These are phyloP conservation scores for Ogataea paraovalis DNA, from an alignment of 805 yeast genomes.

Conservation along the genomic window DNA sequence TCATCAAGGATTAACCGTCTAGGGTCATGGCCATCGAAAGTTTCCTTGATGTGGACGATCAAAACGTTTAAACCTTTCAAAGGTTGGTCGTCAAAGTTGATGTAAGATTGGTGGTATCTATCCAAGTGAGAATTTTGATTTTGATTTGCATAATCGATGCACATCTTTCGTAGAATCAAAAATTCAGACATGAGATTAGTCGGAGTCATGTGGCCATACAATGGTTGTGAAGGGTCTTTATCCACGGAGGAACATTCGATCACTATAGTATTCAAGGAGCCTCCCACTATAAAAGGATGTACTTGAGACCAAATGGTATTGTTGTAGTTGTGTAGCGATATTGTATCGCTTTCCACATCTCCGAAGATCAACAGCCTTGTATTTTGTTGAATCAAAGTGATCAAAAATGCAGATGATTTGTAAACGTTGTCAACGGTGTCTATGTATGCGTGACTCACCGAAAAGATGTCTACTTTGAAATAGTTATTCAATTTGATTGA, in stretches of 20 bases:
- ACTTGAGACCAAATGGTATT: slow-evolving; percentile 53
- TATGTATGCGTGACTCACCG: slow-evolving; percentile 34
- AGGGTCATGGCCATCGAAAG: slow-evolving; percentile 45
- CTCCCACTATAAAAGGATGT: slow-evolving; percentile 40
- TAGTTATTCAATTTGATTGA: slow-evolving; percentile 29
- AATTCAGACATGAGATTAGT: slow-evolving; percentile 57
- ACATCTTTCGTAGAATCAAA: slow-evolving; percentile 20
- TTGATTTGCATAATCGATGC: slow-evolving; percentile 13
- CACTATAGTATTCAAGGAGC: slow-evolving; percentile 49
- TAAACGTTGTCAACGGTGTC: slow-evolving; percentile 20
- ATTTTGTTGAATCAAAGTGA: slow-evolving; percentile 31
- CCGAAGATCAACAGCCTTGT: slow-evolving; percentile 65
- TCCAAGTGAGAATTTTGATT: neutral
- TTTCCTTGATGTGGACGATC: slow-evolving; percentile 52
- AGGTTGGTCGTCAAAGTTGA: slow-evolving; percentile 26
- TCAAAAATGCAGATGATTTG: slow-evolving; percentile 58
- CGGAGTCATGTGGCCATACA: slow-evolving; percentile 85
- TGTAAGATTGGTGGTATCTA: slow-evolving; percentile 9
- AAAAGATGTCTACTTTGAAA: slow-evolving; percentile 39
- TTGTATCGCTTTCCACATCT: slow-evolving; percentile 70
- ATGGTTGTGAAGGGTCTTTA: slow-evolving; percentile 39
- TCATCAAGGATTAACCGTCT: slow-evolving; percentile 48
- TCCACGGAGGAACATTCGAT: slow-evolving; percentile 73
- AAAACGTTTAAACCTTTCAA: slow-evolving; percentile 44
- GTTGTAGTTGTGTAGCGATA: slow-evolving; percentile 38